Percentiles rank a stretch among this genome's conserved stretches.
Evolutionary conservation across 75 land plant genomes (phyloP).

Genomic region (Ceratopteris richardii): DNA sequence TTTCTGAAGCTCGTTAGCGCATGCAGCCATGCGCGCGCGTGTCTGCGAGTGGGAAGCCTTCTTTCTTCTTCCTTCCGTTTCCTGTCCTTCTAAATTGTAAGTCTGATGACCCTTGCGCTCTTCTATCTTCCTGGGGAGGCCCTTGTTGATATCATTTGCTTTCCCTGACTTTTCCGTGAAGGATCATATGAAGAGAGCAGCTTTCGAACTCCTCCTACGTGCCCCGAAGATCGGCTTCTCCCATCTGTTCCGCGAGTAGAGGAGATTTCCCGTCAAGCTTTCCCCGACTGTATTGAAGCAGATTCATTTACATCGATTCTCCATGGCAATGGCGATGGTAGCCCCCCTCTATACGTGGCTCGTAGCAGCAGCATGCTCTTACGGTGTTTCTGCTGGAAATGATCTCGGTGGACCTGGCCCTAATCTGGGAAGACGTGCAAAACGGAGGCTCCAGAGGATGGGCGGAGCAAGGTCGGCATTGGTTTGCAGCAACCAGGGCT

Average conservation of each 20-base stretch:
- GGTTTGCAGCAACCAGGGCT: slow-evolving; percentile 5
- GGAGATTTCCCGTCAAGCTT: too few species aligned
- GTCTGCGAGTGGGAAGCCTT: too few species aligned
- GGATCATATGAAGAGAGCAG: neutral
- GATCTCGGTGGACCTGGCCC: neutral
- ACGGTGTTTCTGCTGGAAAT: neutral
- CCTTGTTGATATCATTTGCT: neutral
- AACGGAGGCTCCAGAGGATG: slow-evolving; percentile 2
- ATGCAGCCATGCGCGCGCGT: too few species aligned
- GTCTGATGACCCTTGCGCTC: neutral
- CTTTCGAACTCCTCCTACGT: neutral
- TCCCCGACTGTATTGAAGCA: too few species aligned
- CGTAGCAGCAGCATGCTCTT: neutral
- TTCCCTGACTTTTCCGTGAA: neutral
- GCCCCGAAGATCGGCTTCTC: too few species aligned
- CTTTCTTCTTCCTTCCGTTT: too few species aligned
- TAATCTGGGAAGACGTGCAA: neutral
- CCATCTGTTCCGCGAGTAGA: too few species aligned
- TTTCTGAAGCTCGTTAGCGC: too few species aligned
- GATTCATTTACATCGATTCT: too few species aligned
- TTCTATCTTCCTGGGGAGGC: neutral
- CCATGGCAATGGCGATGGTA: slow-evolving; percentile 4
- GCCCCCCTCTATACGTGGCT: slow-evolving; percentile 1
- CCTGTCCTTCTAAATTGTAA: too few species aligned
- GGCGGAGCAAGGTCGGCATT: slow-evolving; percentile 1